Evolutionary conservation across 352 stramenopile genomes (phyloP), one percentile per base, ranked within the genome.

Genomic region (Pythium insidiosum): DNA sequence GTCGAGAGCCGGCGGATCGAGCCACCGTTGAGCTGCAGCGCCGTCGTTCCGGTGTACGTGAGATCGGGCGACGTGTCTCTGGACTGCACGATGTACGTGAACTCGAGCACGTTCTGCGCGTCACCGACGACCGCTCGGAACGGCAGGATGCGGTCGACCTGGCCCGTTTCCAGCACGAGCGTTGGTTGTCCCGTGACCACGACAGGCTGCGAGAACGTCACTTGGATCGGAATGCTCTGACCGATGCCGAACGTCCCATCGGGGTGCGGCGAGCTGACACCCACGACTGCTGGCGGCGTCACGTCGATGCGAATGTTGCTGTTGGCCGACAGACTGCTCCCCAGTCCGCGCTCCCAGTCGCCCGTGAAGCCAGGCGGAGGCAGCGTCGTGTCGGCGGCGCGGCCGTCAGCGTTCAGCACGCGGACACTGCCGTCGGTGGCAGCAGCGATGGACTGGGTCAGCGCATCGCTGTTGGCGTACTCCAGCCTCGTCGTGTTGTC

Each of bases 241-340:
- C 82, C 82, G 20, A 86, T 80, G 1, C 72, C 75, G 43, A 87
- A 91, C 12, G 70, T 82, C 2, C 75, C 75, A 29, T 88, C 69
- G 5, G 20, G 51, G 25, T 85, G 66, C 1, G 66, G 60, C 6
- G 79, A 88, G 12, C 56, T 86, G 18, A 92, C 66, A 2, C 35
- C 53, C 0, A 51, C 73, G 4, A 94, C 58, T 1, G 31, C 51
- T 0, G 81, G 78, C 38, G 50, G 44, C 0, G 50, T 66, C 10
- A 75, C 76, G 38, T 91, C 63, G 19, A 94, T 64, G 22, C 50
- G 39, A 18, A 94, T 53, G 3, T 45, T 56, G 6, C 15, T 71
- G 39, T 73, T 81, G 1, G 41, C 58, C 0, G 64, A 73, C 16
- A 94, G 47, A 39, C 74, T 84, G 42, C 63, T 87, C 0, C 70